phyloP scores from a whole-genome alignment of 495 filamentous ascomycete species.

The Lineolata rhizophorae region DNA sequence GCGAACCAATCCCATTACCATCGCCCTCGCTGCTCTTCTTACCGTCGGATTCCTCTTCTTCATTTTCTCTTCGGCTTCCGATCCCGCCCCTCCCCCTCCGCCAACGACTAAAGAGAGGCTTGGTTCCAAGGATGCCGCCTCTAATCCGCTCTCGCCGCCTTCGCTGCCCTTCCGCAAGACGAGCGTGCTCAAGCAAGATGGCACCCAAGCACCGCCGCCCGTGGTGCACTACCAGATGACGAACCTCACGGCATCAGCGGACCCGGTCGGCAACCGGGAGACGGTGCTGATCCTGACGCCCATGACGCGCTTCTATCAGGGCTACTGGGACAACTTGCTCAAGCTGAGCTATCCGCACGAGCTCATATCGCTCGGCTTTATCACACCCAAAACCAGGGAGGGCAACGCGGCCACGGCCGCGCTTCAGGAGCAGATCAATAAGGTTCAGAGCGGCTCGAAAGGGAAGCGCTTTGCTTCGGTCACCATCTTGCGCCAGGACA shows the following conservation, averaged over 20 bases:
- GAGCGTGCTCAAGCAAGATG: slow-evolving; percentile 25
- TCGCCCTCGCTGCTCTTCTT: slow-evolving; percentile 36
- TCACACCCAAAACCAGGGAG: slow-evolving; percentile 74
- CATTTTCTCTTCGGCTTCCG: slow-evolving; percentile 30
- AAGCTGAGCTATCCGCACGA: slow-evolving; percentile 77
- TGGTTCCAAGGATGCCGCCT: slow-evolving; percentile 7
- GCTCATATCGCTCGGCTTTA: slow-evolving; percentile 87
- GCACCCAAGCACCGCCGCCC: slow-evolving; percentile 46
- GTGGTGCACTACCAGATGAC: slow-evolving; percentile 90
- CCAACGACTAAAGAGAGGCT: neutral
- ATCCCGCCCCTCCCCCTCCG: slow-evolving; percentile 14
- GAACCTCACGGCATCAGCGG: slow-evolving; percentile 58
- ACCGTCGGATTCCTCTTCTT: slow-evolving; percentile 44
- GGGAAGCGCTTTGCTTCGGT: slow-evolving; percentile 73
- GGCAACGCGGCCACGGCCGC: slow-evolving; percentile 63
- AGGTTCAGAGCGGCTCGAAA: slow-evolving; percentile 59
- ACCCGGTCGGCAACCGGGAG: slow-evolving; percentile 58
- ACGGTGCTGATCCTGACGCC: slow-evolving; percentile 82
- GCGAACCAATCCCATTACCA: slow-evolving; percentile 43
- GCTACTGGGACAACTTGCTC: slow-evolving; percentile 89
- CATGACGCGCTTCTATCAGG: slow-evolving; percentile 76
- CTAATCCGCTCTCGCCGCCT: slow-evolving; percentile 39
- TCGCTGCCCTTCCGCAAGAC: slow-evolving; percentile 62
- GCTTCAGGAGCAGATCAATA: slow-evolving; percentile 63
- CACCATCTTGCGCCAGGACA: slow-evolving; percentile 88